Evolutionary conservation across 768 basidiomycete species (phyloP).

Genomic region (Auriscalpium microsporum): DNA sequence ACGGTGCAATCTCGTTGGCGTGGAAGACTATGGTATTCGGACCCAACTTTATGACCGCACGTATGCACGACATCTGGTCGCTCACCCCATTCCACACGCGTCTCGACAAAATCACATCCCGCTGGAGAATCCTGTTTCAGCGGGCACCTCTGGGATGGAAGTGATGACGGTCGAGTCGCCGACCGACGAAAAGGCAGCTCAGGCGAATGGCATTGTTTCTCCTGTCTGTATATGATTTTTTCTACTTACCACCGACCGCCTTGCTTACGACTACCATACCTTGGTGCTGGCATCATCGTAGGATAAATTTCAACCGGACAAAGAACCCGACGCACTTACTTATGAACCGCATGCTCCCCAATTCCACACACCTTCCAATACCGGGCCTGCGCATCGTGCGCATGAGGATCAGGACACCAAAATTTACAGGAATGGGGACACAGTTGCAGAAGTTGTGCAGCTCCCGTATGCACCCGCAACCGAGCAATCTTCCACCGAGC

Average conservation of each 20-base stretch:
- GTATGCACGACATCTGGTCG: constrained; percentile 24
- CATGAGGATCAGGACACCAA: background rate
- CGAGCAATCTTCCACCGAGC: background rate
- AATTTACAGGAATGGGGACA: too few relatives aligned
- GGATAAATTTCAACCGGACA: constrained; percentile 2
- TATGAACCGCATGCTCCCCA: constrained; percentile 33
- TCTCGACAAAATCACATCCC: background rate
- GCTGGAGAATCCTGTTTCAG: background rate
- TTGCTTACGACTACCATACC: constrained; percentile 17
- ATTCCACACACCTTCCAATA: constrained; percentile 23
- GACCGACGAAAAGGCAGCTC: constrained; percentile 1
- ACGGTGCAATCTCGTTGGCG: constrained; percentile 22
- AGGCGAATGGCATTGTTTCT: constrained; percentile 20
- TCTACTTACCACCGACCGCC: constrained; percentile 11
- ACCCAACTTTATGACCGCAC: constrained; percentile 23
- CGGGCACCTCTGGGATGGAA: constrained; percentile 3
- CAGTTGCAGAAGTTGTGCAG: background rate
- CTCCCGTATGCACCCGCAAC: too few relatives aligned
- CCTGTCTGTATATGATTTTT: constrained; percentile 45
- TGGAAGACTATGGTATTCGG: constrained; percentile 25
- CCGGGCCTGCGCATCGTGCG: background rate
- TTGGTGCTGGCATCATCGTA: constrained; percentile 12
- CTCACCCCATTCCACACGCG: constrained; percentile 17
- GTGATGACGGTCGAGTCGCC: background rate
- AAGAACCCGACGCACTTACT: constrained; percentile 4